Evolutionary conservation across 306 rosid species (phyloP).

Genomic region (Canavalia gladiata): DNA sequence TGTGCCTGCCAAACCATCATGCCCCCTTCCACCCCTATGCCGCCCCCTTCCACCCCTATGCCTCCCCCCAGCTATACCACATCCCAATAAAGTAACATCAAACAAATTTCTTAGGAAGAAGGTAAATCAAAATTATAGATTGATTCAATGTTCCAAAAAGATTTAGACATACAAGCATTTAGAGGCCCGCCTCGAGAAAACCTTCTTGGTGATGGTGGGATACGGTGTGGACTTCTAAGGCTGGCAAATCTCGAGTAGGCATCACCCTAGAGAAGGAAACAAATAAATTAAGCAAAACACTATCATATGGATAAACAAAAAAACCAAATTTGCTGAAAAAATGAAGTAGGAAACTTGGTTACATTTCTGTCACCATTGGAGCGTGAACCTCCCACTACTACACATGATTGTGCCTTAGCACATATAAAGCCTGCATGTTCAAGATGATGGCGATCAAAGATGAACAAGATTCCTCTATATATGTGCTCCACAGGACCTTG

Average conservation of each 20-base stretch:
- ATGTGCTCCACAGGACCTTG: conserved; percentile 99
- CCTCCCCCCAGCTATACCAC: conserved; percentile 88
- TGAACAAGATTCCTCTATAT: conserved; percentile 84
- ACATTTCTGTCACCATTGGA: conserved; percentile 88
- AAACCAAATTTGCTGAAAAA: background rate
- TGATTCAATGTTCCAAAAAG: background rate
- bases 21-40: conserved; percentile 95
- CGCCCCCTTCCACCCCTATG: conserved; percentile 96
- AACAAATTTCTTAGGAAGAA: conserved; percentile 14
- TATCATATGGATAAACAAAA: conserved; percentile 2
- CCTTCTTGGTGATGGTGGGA: conserved; percentile 83
- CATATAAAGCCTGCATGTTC: conserved; percentile 99
- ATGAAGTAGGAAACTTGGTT: conserved; percentile 37
- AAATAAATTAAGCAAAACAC: conserved; percentile 35
- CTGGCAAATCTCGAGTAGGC: conserved; percentile 69
- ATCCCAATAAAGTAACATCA: conserved; percentile 39
- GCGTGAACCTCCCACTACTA: conserved; percentile 97
- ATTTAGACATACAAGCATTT: conserved; percentile 63
- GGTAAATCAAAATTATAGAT: conserved; percentile 1
- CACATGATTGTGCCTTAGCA: conserved; percentile 88
- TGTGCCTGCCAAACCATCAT: conserved; percentile 83
- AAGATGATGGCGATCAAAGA: conserved; percentile 94
- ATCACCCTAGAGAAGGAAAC: conserved; percentile 67
- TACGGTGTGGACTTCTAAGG: conserved; percentile 75
- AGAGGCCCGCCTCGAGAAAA: conserved; percentile 89